phyloP scores from a whole-genome alignment of 768 basidiomycete genomes.

The Tephrocybe sp. region DNA sequence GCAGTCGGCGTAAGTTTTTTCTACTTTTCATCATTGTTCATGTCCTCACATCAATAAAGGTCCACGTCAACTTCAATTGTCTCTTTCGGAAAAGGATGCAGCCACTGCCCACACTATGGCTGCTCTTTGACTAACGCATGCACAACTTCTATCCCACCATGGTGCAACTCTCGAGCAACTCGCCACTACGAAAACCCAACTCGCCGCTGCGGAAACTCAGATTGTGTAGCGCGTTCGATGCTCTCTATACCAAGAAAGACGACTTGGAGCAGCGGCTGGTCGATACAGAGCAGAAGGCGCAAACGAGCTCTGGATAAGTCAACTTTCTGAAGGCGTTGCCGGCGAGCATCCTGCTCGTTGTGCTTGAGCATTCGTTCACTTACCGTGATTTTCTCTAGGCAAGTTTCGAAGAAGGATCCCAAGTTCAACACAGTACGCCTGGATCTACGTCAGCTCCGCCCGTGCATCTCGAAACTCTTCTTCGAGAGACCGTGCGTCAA shows the following conservation, averaged over 20 bases:
- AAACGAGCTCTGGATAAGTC: constrained; percentile 1
- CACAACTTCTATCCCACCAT: constrained; percentile 63
- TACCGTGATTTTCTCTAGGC: background rate
- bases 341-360: background rate
- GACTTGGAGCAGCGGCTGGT: constrained; percentile 3
- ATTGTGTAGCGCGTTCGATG: constrained; percentile 25
- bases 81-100: constrained; percentile 34
- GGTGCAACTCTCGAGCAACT: constrained; percentile 56
- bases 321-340: constrained; percentile 11
- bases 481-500: constrained; percentile 2
- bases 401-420: constrained; percentile 11
- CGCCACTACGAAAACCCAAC: constrained; percentile 32
- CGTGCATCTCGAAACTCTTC: constrained; percentile 3
- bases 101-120: constrained; percentile 50
- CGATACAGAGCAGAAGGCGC: background rate
- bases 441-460: background rate
- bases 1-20: constrained; percentile 62
- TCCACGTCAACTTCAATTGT: background rate
- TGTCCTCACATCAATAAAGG: no score
- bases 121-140: constrained; percentile 58
- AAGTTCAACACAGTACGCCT: background rate
- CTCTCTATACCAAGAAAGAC: constrained; percentile 10
- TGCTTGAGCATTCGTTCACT: background rate
- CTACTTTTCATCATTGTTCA: no score
- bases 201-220: constrained; percentile 33